phyloP scores from a whole-genome alignment of 163 green algal genomes.

The Botryococcus braunii region DNA sequence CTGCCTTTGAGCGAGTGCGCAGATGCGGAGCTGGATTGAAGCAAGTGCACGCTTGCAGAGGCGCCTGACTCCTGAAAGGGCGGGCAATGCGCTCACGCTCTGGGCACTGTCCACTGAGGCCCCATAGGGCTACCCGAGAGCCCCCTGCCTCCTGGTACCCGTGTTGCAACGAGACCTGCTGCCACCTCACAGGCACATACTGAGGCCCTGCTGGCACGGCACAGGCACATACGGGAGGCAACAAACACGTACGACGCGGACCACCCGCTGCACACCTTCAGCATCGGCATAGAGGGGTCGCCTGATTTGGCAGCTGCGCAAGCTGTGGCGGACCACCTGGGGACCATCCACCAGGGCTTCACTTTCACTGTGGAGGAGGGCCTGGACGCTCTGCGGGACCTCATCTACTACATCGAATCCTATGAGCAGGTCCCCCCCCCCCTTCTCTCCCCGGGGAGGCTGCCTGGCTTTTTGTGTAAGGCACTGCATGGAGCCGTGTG shows the following conservation, averaged over 20 bases:
- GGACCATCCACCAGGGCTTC: constrained; percentile 95
- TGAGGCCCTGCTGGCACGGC: background rate
- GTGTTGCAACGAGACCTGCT: no score
- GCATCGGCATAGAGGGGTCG: constrained; percentile 79
- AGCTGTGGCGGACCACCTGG: constrained; percentile 82
- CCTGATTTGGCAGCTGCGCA: constrained; percentile 80
- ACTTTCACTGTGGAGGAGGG: constrained; percentile 95
- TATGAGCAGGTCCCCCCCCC: constrained; percentile 67
- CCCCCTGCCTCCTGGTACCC: no score
- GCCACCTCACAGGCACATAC: background rate
- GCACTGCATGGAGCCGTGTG: no score
- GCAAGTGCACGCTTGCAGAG: no score
- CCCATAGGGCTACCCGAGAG: no score
- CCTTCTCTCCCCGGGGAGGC: no score
- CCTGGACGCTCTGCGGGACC: constrained; percentile 88
- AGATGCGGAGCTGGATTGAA: no score
- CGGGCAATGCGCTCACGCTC: no score
- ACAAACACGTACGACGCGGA: constrained; percentile 42
- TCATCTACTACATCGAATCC: constrained; percentile 96
- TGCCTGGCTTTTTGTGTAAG: no score
- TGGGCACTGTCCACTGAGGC: no score
- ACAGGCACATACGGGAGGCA: constrained; percentile 51
- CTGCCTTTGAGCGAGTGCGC: no score
- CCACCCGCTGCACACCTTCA: constrained; percentile 89
- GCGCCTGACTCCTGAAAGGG: no score